A percentile compares a stretch with the other conserved stretches of the same genome.
phyloP scores from a whole-genome alignment of 495 filamentous ascomycete genomes.

The Neurospora sp. region DNA sequence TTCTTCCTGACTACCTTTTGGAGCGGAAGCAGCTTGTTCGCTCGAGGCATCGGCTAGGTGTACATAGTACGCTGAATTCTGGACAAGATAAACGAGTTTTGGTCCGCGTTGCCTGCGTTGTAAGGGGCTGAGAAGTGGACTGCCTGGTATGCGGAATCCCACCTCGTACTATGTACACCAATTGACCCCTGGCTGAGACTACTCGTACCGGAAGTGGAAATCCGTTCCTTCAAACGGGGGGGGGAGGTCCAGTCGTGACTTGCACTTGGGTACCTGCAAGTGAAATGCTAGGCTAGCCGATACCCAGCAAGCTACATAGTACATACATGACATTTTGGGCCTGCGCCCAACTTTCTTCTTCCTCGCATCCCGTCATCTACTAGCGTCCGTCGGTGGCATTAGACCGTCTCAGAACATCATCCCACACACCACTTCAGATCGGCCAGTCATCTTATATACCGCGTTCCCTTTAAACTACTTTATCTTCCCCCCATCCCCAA shows the following conservation, averaged over 20 bases:
- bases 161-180: neutral
- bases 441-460: neutral
- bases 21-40: neutral
- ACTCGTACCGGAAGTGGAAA: neutral
- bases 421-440: neutral
- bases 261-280: neutral
- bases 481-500: neutral
- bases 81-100: neutral
- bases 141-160: neutral
- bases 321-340: neutral
- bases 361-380: neutral
- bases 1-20: neutral
- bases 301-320: neutral
- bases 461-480: neutral
- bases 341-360: neutral
- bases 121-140: neutral
- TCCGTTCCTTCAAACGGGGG: neutral
- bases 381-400: neutral
- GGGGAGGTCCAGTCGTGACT: neutral
- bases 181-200: neutral
- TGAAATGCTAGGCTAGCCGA: neutral
- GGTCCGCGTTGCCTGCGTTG: neutral
- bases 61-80: neutral
- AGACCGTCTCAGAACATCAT: neutral
- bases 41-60: neutral